Evolutionary conservation across 257 asterid genomes (phyloP).

Genomic region (Forsythia suspensa): DNA sequence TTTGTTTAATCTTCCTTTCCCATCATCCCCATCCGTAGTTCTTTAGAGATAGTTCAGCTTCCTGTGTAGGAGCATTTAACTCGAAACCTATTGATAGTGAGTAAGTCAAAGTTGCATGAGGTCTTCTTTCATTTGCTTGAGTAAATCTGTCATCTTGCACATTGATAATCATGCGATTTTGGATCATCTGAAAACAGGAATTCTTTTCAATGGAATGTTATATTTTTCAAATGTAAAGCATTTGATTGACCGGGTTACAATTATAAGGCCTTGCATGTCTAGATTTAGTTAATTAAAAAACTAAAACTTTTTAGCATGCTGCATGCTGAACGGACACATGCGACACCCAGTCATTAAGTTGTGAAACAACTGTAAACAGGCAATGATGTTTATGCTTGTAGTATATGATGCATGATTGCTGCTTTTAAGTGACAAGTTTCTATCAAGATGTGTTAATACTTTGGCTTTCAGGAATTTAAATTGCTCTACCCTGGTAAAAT

Average conservation of each 20-base stretch:
- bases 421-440: not conserved
- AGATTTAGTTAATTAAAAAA: not conserved
- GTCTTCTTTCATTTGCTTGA: not conserved
- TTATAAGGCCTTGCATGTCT: not conserved
- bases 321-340: not conserved
- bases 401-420: not conserved
- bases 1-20: constrained; percentile 16
- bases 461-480: not conserved
- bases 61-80: not conserved
- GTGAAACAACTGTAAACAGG: not conserved
- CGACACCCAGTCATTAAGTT: not conserved
- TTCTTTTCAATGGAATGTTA: not conserved
- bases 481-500: not conserved
- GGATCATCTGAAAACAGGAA: not conserved
- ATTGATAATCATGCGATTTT: not conserved
- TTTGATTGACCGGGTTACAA: not conserved
- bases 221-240: not conserved
- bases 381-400: not conserved
- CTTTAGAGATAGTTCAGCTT: not conserved
- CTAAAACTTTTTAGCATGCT: not conserved
- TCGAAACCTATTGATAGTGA: not conserved
- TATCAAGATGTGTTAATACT: not conserved
- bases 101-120: not conserved
- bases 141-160: not conserved
- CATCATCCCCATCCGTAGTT: not conserved